Base-by-base conservation (phyloP, 2,329 filamentous ascomycete genomes). In the Mariannaea sp. region DNA sequence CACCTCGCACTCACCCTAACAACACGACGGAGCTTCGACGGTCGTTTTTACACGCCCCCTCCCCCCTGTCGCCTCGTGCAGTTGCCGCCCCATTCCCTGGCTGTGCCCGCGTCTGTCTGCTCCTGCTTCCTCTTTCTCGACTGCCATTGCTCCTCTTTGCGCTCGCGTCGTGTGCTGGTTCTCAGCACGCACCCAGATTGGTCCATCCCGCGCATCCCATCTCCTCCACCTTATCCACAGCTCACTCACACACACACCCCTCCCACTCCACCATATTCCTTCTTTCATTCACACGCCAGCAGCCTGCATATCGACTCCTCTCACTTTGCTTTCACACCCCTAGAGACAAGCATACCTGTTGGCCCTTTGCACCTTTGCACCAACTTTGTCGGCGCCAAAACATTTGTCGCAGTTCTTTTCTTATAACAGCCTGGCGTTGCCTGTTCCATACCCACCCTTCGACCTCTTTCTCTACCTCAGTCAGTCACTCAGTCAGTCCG, bases 401-500 rank as follows among this genome's bases (percentile, higher is more conserved):
- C 53, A 57, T 62, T 65, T 56, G 55, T 61, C 57, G 52, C 58
- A 65, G 56, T 42, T 38, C 54, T 65, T 64, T 55, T 54, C 57
- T 65, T 66, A 66, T 66, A 66, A 66, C 47, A 58, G 40, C 62
- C 55, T 57, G 55, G 55, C 57, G 58, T 60, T 62, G 64, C 64
- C 64, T 58, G 47, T 53, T 50, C 52, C 56, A 56, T 56, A 53
- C 57, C 43, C 22, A 24, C 27, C 46, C 30, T 55, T 19, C 50
- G 49, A 55, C 53, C 49, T 53, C 60, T 55, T 55, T 60, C 56
- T 56, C 33, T 55, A 58, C 56, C 61, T 54, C 63, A 65, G 63
- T 59, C 62, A 65, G 62, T 54, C 63, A 65, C 61, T 59, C 62
- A 65, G 62, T 65, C 60, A 44, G 60, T 66, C 56, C 64, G 54